A percentile compares a stretch with the other conserved stretches of the same genome.
These are phyloP conservation scores for Carex scoparia DNA, from an alignment of 176 grass and related monocot genomes.

Conservation along the genomic window DNA sequence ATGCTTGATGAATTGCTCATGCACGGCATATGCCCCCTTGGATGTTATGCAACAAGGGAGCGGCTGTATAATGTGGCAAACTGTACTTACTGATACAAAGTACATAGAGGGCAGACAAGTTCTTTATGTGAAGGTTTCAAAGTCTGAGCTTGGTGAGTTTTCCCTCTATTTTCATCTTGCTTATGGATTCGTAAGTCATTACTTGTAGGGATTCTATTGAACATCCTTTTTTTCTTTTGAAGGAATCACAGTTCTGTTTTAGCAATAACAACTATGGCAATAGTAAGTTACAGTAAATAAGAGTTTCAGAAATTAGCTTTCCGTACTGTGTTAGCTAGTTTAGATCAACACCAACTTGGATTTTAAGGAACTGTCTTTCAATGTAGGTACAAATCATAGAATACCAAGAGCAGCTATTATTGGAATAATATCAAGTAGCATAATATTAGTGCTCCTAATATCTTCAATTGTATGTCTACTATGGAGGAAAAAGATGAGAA, in stretches of 20 bases:
- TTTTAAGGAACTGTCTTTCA: not conserved
- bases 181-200: not conserved
- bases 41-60: no score
- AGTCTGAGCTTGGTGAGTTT: slow-evolving; percentile 33
- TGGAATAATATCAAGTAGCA: not conserved
- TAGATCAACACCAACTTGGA: not conserved
- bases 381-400: not conserved
- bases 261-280: no score
- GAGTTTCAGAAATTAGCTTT: not conserved
- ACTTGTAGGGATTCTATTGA: not conserved
- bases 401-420: not conserved
- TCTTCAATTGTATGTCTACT: slow-evolving; percentile 4
- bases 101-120: slow-evolving; percentile 21
- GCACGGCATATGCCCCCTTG: slow-evolving; percentile 18
- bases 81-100: slow-evolving; percentile 32
- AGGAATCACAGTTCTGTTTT: no score
- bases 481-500: slow-evolving; percentile 15
- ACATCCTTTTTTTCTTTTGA: no score
- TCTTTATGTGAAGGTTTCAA: slow-evolving; percentile 38
- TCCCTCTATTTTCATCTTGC: not conserved
- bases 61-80: not conserved
- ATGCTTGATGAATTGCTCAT: slow-evolving; percentile 23
- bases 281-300: no score
- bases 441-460: slow-evolving; percentile 9
- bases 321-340: not conserved